Evolutionary conservation across 1,284 basidiomycete species (phyloP), one percentile per base, ranked within the genome.

Genomic region (Boletellus deceptivus): DNA sequence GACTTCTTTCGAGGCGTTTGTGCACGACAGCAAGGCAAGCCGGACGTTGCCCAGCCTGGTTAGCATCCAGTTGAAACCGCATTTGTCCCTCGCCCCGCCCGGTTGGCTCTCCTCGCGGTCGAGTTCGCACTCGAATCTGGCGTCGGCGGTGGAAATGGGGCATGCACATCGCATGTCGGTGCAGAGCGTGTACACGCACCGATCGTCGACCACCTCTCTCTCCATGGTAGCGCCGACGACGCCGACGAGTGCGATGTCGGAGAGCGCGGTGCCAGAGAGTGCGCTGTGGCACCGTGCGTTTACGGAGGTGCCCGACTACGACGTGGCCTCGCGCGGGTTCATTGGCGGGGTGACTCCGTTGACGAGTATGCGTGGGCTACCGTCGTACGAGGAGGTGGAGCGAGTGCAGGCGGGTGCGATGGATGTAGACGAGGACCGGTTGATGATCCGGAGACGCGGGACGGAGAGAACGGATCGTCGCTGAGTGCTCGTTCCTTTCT

Each of bases 281-380:
- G 56, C 68, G 37, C 56, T 81, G 55, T 71, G 84, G 50, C 80
- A 80, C 57, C 76, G 82, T 17, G 78, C 80, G 49, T 79, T 85
- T 55, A 82, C 83, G 41, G 80, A 86, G 66, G 92, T 96, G 18
- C 93, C 94, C 2, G 80, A 87, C 62, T 97, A 98, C 68, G 79
- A 79, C 14, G 79, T 91, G 42, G 90, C 92, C 1, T 80, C 83
- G 50, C 74, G 84, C 13, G 93, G 91, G 7, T 94, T 93, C 70
- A 75, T 93, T 31, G 93, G 91, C 1, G 91, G 92, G 6, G 86
- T 95, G 13, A 86, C 89, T 7, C 93, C 94, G 10, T 71, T 97
- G 61, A 80, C 80, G 61, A 86, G 82, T 56, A 73, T 84, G 74
- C 72, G 73, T 24, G 87, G 86, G 7, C 65, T 93, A 57, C 92